Percentiles rank a stretch among this genome's conserved stretches.
Conservation (phyloP, 352 stramenopile genomes). For the Pythium monospermum region DNA sequence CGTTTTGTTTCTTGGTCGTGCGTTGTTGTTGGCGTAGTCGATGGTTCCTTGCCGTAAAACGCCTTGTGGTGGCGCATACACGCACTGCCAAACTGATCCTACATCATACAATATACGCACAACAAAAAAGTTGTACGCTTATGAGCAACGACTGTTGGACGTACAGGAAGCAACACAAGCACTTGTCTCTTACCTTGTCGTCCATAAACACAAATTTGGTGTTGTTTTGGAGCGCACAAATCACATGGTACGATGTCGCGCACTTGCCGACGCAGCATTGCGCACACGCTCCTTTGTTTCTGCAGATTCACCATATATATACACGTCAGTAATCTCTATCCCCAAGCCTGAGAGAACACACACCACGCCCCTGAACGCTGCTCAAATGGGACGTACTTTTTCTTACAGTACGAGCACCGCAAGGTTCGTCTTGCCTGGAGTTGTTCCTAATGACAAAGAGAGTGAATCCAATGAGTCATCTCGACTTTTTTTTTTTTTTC, state of each 20-base stretch:
- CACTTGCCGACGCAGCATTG: conserved; percentile 70
- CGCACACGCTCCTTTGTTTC: conserved; percentile 63
- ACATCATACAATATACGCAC: not conserved
- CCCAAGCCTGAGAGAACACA: too few relatives aligned
- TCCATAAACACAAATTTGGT: conserved; percentile 66
- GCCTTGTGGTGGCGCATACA: conserved; percentile 53
- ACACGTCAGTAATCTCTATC: conserved; percentile 1
- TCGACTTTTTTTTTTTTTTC: too few relatives aligned
- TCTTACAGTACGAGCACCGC: conserved; percentile 75
- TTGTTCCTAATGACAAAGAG: conserved; percentile 30
- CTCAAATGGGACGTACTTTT: conserved; percentile 32
- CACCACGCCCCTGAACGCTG: too few relatives aligned
- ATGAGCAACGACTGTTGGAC: too few relatives aligned
- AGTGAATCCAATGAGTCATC: not conserved
- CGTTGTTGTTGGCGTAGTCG: conserved; percentile 9
- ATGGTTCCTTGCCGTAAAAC: conserved; percentile 34
- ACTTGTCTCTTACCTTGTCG: conserved; percentile 39
- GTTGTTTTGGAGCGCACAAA: conserved; percentile 53
- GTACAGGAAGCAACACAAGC: too few relatives aligned
- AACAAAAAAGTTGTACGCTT: too few relatives aligned
- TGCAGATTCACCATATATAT: conserved; percentile 24
- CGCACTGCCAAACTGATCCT: conserved; percentile 59
- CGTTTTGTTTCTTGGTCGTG: conserved; percentile 14
- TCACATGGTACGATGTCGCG: conserved; percentile 62
- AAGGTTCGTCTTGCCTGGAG: conserved; percentile 46